Evolutionary conservation across 106 monocot genomes (phyloP).

Genomic region (Amphibolis antarctica): DNA sequence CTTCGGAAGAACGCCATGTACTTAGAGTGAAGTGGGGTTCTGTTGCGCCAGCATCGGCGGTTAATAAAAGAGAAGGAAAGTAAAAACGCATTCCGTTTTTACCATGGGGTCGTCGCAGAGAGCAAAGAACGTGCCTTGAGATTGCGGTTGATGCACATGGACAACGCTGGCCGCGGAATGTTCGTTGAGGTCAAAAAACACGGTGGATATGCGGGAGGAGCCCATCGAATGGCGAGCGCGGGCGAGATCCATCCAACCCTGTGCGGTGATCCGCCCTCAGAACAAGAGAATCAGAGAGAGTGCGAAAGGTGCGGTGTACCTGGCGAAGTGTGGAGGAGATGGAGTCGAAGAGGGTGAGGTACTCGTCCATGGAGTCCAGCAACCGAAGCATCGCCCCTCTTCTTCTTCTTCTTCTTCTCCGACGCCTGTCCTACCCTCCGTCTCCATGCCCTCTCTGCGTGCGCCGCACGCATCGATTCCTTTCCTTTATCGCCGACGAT

Average conservation of each 20-base stretch:
- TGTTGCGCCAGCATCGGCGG: conserved; percentile 14
- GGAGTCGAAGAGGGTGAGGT: conserved; percentile 39
- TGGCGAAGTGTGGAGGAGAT: conserved; percentile 54
- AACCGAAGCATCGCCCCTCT: conserved; percentile 37
- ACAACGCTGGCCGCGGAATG: conserved; percentile 51
- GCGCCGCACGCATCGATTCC: neutral
- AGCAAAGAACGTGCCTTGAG: no score
- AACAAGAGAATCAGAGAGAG: no score
- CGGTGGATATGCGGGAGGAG: conserved; percentile 50
- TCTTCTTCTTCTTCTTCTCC: no score
- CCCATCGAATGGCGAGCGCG: conserved; percentile 96
- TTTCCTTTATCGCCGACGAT: neutral
- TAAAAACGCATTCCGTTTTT: no score
- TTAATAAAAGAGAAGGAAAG: neutral
- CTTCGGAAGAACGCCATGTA: conserved; percentile 38
- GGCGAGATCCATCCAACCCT: conserved; percentile 94
- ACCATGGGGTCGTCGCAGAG: no score
- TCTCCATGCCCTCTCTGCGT: neutral
- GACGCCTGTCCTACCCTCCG: neutral
- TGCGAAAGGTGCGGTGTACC: conserved; percentile 19
- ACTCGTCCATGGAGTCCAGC: conserved; percentile 48
- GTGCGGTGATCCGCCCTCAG: neutral
- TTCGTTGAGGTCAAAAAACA: conserved; percentile 51
- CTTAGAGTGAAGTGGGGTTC: conserved; percentile 38
- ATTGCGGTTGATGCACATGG: conserved; percentile 18